Conservation (phyloP, 1,139 yeast genomes). For the Pichia sp. region DNA sequence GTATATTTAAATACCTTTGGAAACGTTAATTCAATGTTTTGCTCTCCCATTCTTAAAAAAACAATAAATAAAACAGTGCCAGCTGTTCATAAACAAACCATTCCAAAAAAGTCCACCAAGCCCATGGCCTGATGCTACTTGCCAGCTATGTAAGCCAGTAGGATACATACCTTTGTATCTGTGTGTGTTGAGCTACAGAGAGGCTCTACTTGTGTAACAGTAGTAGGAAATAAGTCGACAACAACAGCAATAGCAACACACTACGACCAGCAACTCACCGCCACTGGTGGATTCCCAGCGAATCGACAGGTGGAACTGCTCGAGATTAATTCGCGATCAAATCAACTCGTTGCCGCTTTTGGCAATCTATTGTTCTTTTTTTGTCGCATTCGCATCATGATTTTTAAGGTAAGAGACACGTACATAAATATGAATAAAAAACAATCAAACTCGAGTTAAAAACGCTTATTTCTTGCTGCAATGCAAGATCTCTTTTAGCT, state of each 20-base stretch:
- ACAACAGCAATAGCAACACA: not conserved
- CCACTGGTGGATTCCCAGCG: not conserved
- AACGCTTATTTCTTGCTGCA: not conserved
- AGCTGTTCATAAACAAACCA: not conserved
- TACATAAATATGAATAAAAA: no score
- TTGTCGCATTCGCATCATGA: not conserved
- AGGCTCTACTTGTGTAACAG: not conserved
- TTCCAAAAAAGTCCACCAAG: not conserved
- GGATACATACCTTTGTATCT: slow-evolving; percentile 1
- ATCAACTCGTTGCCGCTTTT: not conserved
- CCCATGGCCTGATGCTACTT: not conserved
- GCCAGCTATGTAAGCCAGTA: no score
- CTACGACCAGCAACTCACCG: not conserved
- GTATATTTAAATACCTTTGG: not conserved
- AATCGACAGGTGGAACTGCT: not conserved
- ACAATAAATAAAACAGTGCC: not conserved
- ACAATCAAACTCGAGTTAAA: no score
- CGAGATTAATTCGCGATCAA: not conserved
- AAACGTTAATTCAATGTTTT: not conserved
- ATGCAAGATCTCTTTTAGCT: not conserved
- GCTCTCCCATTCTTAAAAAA: not conserved
- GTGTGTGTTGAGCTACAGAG: not conserved
- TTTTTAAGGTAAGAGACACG: no score
- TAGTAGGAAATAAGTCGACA: not conserved
- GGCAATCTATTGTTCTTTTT: not conserved